phyloP scores from a whole-genome alignment of 495 filamentous ascomycete species.

The Chaetomium tenue region DNA sequence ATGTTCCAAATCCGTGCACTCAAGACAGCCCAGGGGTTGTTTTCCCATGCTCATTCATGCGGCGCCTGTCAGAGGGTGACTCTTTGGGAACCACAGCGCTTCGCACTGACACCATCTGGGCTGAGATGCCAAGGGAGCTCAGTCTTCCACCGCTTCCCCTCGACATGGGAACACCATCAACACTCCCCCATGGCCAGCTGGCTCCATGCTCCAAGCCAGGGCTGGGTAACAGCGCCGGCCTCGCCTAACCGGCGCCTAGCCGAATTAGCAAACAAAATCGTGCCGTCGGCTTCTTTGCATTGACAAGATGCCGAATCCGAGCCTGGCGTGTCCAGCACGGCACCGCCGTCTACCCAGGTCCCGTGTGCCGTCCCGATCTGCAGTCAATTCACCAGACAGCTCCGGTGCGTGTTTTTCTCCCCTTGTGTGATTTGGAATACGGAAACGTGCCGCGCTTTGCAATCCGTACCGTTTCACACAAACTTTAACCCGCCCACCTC shows the following conservation, averaged over 20 bases:
- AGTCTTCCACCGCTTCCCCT: conserved; percentile 5
- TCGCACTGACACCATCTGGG: conserved; percentile 20
- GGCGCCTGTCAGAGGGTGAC: conserved; percentile 9
- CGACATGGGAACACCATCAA: conserved; percentile 2
- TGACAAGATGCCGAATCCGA: conserved; percentile 16
- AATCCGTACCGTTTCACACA: conserved; percentile 19
- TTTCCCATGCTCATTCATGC: conserved; percentile 36
- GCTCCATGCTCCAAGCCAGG: neutral
- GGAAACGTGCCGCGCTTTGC: conserved; percentile 13
- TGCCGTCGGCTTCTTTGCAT: conserved; percentile 19
- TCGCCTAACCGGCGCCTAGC: conserved; percentile 1
- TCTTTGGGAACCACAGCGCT: neutral
- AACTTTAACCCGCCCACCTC: conserved; percentile 2
- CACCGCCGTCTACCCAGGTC: conserved; percentile 20
- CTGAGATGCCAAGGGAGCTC: neutral
- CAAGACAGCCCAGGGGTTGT: conserved; percentile 27
- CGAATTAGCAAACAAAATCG: conserved; percentile 19
- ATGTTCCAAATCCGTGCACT: conserved; percentile 37
- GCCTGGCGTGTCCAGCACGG: conserved; percentile 19
- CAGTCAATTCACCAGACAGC: conserved; percentile 22
- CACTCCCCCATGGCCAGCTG: neutral
- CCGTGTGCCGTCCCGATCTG: conserved; percentile 22
- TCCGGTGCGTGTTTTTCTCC: conserved; percentile 26
- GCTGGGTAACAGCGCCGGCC: neutral
- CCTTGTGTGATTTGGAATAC: conserved; percentile 30